Percentiles rank a stretch among this genome's conserved stretches.
phyloP scores from a whole-genome alignment of 768 basidiomycete species.

The Boletus pseudopeckii region DNA sequence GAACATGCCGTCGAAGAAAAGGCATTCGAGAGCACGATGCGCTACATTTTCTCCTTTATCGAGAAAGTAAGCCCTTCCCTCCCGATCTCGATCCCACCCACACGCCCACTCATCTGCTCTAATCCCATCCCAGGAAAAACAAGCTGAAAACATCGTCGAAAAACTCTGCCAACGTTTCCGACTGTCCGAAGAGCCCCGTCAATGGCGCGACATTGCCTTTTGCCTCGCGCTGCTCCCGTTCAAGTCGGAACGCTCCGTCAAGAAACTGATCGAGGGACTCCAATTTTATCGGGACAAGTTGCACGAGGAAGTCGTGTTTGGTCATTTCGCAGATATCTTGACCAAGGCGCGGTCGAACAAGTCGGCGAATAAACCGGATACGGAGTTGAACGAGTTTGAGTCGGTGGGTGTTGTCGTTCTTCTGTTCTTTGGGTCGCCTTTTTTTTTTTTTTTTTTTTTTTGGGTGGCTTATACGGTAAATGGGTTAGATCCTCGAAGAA shows the following conservation, averaged over 20 bases:
- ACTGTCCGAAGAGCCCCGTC: constrained; percentile 80
- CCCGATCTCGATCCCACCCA: background rate
- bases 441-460: background rate
- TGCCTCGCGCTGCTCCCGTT: constrained; percentile 92
- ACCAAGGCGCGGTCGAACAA: constrained; percentile 89
- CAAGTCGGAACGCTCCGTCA: constrained; percentile 95
- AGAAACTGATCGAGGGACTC: constrained; percentile 91
- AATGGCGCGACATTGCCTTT: constrained; percentile 97
- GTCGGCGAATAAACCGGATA: constrained; percentile 86
- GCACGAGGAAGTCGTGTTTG: constrained; percentile 80
- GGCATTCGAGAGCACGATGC: constrained; percentile 87
- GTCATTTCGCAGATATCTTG: constrained; percentile 86
- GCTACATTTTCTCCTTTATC: constrained; percentile 94
- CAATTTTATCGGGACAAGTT: constrained; percentile 96
- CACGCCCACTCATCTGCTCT: background rate
- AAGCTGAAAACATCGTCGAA: constrained; percentile 95
- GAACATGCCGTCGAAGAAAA: constrained; percentile 91
- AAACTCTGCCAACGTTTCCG: constrained; percentile 97
- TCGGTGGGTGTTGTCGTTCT: constrained; percentile 43
- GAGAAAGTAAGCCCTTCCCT: constrained; percentile 66
- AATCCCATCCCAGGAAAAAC: constrained; percentile 72
- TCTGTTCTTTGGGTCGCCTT: background rate
- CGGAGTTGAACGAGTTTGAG: constrained; percentile 94
- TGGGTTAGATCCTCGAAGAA: constrained; percentile 73
- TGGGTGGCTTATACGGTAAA: background rate